Conservation (phyloP, 1,139 yeast genomes). For the Petasospora fabianii region DNA sequence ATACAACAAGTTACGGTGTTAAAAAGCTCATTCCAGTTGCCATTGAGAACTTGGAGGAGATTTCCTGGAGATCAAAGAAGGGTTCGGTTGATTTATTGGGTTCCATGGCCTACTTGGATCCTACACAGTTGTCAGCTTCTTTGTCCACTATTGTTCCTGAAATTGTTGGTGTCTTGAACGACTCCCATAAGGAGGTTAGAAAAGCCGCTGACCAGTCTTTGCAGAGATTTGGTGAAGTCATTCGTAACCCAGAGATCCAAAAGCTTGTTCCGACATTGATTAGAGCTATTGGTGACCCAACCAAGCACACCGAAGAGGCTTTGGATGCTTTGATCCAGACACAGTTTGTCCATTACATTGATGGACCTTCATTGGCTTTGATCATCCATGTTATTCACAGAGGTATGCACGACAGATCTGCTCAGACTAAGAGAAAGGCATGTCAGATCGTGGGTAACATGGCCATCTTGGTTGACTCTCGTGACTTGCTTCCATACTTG, state of each 20-base stretch:
- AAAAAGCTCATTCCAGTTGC: constrained; percentile 90
- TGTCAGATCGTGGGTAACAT: constrained; percentile 98
- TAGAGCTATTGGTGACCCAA: constrained; percentile 94
- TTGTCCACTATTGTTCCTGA: constrained; percentile 90
- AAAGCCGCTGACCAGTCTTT: constrained; percentile 90
- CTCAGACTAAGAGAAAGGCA: constrained; percentile 86
- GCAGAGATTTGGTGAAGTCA: constrained; percentile 93
- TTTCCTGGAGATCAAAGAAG: constrained; percentile 94
- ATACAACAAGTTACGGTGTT: constrained; percentile 90
- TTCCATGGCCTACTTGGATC: constrained; percentile 96
- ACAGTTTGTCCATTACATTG: constrained; percentile 94
- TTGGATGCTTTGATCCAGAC: constrained; percentile 83
- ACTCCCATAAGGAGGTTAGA: constrained; percentile 93
- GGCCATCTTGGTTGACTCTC: constrained; percentile 91
- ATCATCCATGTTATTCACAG: constrained; percentile 92
- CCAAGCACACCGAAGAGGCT: constrained; percentile 83
- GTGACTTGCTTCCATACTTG: constrained; percentile 82
- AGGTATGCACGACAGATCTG: constrained; percentile 93
- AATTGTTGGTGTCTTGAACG: constrained; percentile 91
- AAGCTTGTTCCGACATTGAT: constrained; percentile 82
- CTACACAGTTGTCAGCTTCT: constrained; percentile 86
- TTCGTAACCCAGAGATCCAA: constrained; percentile 95
- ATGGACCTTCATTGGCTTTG: constrained; percentile 94
- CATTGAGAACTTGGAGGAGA: constrained; percentile 77
- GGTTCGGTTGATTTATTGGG: constrained; percentile 96